These are phyloP conservation scores for Gossypium arboreum DNA, from an alignment of 345 rosid genomes.

Conservation along the genomic window DNA sequence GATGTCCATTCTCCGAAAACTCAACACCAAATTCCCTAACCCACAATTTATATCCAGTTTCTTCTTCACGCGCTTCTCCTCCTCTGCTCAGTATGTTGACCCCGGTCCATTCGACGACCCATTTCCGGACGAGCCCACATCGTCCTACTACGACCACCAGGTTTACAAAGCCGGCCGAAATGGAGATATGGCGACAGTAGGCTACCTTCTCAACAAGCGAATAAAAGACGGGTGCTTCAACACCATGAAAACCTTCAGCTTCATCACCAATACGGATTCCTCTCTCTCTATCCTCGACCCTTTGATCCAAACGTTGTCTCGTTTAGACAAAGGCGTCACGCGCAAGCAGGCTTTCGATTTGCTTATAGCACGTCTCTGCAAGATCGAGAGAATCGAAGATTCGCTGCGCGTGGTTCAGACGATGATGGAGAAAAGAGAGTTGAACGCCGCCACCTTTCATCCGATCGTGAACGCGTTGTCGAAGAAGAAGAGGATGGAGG, in stretches of 20 bases:
- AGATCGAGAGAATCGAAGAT: conserved; percentile 35
- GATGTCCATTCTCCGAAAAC: conserved; percentile 22
- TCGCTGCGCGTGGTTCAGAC: conserved; percentile 35
- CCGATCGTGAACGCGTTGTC: conserved; percentile 46
- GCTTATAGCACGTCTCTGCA: conserved; percentile 60
- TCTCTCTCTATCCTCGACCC: conserved; percentile 41
- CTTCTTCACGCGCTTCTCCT: conserved; percentile 18
- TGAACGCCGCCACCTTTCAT: conserved; percentile 33
- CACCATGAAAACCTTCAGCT: conserved; percentile 61
- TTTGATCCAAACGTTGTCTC: conserved; percentile 40
- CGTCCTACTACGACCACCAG: conserved; percentile 54
- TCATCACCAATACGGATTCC: conserved; percentile 42
- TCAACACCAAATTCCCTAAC: conserved; percentile 4
- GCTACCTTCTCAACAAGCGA: conserved; percentile 58
- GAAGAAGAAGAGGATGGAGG: conserved; percentile 34
- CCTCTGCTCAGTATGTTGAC: conserved; percentile 18
- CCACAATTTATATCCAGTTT: conserved; percentile 16
- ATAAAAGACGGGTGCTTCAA: conserved; percentile 47
- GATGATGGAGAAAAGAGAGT: conserved; percentile 27
- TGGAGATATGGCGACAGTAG: conserved; percentile 48
- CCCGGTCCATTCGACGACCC: conserved; percentile 14
- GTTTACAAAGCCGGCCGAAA: conserved; percentile 43
- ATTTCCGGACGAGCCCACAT: conserved; percentile 38
- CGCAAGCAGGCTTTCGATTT: conserved; percentile 50
- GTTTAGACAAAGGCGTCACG: conserved; percentile 48